A percentile compares a stretch with the other conserved stretches of the same genome.
These are phyloP conservation scores for Colletotrichum brevisporum DNA, from an alignment of 2,329 filamentous ascomycete species.

Conservation along the genomic window DNA sequence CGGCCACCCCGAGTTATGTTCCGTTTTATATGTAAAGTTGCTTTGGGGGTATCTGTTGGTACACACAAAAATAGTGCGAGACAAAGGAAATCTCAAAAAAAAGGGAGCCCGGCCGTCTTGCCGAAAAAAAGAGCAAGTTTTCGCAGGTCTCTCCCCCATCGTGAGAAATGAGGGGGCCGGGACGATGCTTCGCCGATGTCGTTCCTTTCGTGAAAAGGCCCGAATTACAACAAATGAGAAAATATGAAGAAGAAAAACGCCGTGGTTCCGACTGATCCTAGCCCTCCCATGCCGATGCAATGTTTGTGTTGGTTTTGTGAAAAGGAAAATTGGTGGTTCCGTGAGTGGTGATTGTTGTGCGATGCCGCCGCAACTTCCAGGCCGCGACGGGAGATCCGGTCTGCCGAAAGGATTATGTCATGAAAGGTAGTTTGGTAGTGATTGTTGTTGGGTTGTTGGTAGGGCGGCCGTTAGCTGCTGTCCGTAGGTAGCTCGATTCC, in stretches of 20 bases:
- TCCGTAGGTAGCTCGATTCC: slow-evolving; percentile 64
- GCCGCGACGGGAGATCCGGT: slow-evolving; percentile 36
- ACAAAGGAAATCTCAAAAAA: slow-evolving; percentile 34
- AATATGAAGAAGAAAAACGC: slow-evolving; percentile 32
- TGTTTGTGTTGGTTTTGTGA: slow-evolving; percentile 13
- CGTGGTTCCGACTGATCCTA: slow-evolving; percentile 37
- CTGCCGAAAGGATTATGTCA: slow-evolving; percentile 26
- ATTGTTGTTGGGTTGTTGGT: background rate
- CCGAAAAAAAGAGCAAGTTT: slow-evolving; percentile 24
- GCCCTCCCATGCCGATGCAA: slow-evolving; percentile 24
- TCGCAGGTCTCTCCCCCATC: background rate
- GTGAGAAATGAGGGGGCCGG: background rate
- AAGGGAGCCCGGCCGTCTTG: slow-evolving; percentile 27
- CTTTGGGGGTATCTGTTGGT: slow-evolving; percentile 42
- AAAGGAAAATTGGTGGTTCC: slow-evolving; percentile 25
- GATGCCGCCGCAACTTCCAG: slow-evolving; percentile 38
- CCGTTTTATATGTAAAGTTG: slow-evolving; percentile 40
- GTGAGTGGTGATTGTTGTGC: slow-evolving; percentile 42
- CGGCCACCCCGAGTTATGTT: slow-evolving; percentile 36
- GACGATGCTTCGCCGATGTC: slow-evolving; percentile 31
- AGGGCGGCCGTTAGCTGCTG: slow-evolving; percentile 46
- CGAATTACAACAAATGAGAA: background rate
- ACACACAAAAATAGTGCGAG: slow-evolving; percentile 36
- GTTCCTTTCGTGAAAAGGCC: slow-evolving; percentile 28
- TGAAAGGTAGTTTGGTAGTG: background rate